These are phyloP conservation scores for Pseudogymnoascus sp. DNA, from an alignment of 2,329 filamentous ascomycete genomes.

Conservation along the genomic window DNA sequence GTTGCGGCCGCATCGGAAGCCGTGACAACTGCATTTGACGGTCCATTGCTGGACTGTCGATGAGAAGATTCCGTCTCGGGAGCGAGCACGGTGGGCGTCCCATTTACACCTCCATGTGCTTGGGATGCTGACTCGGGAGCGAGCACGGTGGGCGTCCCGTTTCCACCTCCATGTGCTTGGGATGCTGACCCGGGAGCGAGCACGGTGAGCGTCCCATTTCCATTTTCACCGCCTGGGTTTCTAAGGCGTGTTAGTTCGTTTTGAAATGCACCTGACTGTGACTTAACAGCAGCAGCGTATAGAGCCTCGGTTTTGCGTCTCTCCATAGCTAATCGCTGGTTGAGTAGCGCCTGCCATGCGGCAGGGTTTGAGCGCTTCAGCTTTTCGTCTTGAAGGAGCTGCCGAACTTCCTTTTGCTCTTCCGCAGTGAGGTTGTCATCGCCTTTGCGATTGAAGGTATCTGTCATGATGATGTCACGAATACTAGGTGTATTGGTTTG, in stretches of 20 bases:
- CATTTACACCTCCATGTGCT: not conserved
- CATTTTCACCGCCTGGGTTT: too few relatives aligned
- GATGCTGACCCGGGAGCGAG: not conserved
- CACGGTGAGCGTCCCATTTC: too few relatives aligned
- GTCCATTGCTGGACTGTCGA: not conserved
- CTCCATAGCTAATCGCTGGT: not conserved
- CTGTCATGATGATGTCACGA: constrained; percentile 53
- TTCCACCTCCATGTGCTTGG: not conserved
- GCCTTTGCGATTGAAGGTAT: constrained; percentile 66
- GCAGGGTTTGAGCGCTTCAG: constrained; percentile 21
- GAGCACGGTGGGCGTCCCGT: not conserved
- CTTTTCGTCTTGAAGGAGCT: constrained; percentile 31
- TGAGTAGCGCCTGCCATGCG: constrained; percentile 1
- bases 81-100: not conserved
- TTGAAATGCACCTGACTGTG: not conserved
- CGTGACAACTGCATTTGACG: not conserved
- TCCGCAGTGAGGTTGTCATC: constrained; percentile 52
- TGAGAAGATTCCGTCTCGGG: not conserved
- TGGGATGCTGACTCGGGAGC: not conserved
- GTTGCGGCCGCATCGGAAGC: not conserved
- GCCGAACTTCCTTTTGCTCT: constrained; percentile 48
- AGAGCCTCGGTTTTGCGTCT: not conserved
- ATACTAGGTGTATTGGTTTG: constrained; percentile 39
- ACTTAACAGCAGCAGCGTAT: not conserved
- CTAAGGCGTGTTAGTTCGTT: not conserved